Evolutionary conservation across 2,329 filamentous ascomycete genomes (phyloP).

Genomic region (Arthrobotrys sinensis): DNA sequence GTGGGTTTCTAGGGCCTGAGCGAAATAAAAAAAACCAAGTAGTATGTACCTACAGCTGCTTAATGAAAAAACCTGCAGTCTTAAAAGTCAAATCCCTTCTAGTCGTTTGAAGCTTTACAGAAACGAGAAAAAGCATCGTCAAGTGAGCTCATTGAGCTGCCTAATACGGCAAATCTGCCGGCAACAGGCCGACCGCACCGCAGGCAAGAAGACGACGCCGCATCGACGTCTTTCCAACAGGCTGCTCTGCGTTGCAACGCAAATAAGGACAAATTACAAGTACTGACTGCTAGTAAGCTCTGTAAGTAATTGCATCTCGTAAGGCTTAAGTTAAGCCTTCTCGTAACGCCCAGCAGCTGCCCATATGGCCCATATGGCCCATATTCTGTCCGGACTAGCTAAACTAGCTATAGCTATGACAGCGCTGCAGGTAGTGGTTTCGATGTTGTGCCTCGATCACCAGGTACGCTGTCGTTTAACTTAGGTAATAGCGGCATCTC

Average conservation of each 20-base stretch:
- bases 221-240: slow-evolving; percentile 45
- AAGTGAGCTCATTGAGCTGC: slow-evolving; percentile 48
- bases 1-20: slow-evolving; percentile 38
- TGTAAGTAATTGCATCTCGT: slow-evolving; percentile 19
- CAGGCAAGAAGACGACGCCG: slow-evolving; percentile 36
- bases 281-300: no score
- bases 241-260: background rate
- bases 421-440: no score
- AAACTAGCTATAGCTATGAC: no score
- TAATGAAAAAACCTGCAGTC: slow-evolving; percentile 33
- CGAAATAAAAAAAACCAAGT: slow-evolving; percentile 35
- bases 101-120: slow-evolving; percentile 30
- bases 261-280: background rate
- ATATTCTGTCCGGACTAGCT: background rate
- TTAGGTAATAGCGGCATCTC: slow-evolving; percentile 46
- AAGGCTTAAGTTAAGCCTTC: slow-evolving; percentile 31
- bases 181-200: slow-evolving; percentile 42
- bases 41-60: slow-evolving; percentile 5
- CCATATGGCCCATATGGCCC: background rate
- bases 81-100: slow-evolving; percentile 28
- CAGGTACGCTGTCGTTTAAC: slow-evolving; percentile 29
- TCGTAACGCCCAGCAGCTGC: slow-evolving; percentile 18
- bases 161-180: slow-evolving; percentile 48
- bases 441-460: slow-evolving; percentile 16
- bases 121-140: slow-evolving; percentile 59